Evolutionary conservation across 306 rosid genomes (phyloP).

Genomic region (Inga laurina): DNA sequence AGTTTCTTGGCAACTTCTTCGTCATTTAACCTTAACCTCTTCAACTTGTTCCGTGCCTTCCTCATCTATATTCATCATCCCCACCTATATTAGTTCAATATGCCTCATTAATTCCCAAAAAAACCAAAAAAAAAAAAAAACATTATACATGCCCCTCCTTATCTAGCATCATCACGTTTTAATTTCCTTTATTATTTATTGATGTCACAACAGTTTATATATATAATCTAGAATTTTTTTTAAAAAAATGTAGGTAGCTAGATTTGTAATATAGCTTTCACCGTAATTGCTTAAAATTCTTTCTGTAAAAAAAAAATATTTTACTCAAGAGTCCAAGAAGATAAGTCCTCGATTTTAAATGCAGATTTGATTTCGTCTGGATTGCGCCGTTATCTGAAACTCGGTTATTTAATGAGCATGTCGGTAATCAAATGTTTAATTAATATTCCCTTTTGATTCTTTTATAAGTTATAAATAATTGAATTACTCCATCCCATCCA

Average conservation of each 20-base stretch:
- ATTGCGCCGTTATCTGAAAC: neutral
- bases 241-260: no score
- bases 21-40: neutral
- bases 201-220: neutral
- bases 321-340: neutral
- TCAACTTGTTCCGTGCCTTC: slow-evolving; percentile 21
- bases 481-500: no score
- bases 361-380: neutral
- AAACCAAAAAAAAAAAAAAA: no score
- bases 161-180: neutral
- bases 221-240: neutral
- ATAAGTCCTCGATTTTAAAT: neutral
- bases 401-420: neutral
- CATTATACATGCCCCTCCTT: neutral
- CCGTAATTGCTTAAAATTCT: no score
- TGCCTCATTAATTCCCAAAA: no score
- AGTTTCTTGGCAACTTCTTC: slow-evolving; percentile 7
- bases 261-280: no score
- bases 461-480: no score
- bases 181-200: neutral
- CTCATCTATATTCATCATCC: neutral
- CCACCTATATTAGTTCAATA: neutral
- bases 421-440: neutral
- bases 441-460: no score
- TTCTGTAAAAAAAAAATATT: no score